These are phyloP conservation scores for Aspergillus brasiliensis DNA, from an alignment of 2,329 filamentous ascomycete species.

Conservation along the genomic window DNA sequence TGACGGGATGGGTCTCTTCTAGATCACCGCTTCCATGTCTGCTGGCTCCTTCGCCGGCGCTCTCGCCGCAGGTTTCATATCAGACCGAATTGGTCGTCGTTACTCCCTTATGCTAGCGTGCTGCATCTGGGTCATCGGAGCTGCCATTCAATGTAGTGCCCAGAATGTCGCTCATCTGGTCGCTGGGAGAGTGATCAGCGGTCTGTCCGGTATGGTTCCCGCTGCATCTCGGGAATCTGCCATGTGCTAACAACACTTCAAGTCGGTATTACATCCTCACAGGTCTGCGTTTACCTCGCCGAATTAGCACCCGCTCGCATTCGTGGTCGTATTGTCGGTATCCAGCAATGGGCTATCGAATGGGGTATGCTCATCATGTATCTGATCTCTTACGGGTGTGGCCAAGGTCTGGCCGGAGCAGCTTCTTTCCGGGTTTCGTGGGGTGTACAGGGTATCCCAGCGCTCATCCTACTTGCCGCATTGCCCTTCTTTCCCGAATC, in stretches of 20 bases:
- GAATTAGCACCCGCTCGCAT: conserved; percentile 47
- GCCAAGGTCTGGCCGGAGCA: conserved; percentile 37
- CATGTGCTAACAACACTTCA: not conserved
- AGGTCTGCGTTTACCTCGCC: conserved; percentile 48
- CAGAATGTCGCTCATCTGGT: conserved; percentile 44
- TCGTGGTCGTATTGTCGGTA: conserved; percentile 46
- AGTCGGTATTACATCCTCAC: conserved; percentile 48
- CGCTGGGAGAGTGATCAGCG: conserved; percentile 53
- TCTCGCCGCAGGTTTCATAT: conserved; percentile 39
- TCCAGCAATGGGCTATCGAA: conserved; percentile 50
- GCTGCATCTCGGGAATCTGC: not conserved
- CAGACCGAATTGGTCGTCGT: conserved; percentile 42
- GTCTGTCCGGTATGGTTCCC: conserved; percentile 28
- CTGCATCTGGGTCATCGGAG: conserved; percentile 38
- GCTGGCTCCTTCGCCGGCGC: conserved; percentile 70
- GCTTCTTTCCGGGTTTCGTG: conserved; percentile 62
- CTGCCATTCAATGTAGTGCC: conserved; percentile 34
- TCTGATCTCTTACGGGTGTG: conserved; percentile 44
- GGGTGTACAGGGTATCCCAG: conserved; percentile 65
- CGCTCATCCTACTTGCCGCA: conserved; percentile 57
- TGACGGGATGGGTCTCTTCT: conserved; percentile 21
- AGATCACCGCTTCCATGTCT: conserved; percentile 71
- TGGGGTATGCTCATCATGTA: conserved; percentile 51
- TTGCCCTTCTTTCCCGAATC: conserved; percentile 62
- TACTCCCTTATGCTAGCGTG: conserved; percentile 43